These are phyloP conservation scores for Aureobasidium melanogenum DNA, from an alignment of 2,329 filamentous ascomycete genomes.

Conservation along the genomic window DNA sequence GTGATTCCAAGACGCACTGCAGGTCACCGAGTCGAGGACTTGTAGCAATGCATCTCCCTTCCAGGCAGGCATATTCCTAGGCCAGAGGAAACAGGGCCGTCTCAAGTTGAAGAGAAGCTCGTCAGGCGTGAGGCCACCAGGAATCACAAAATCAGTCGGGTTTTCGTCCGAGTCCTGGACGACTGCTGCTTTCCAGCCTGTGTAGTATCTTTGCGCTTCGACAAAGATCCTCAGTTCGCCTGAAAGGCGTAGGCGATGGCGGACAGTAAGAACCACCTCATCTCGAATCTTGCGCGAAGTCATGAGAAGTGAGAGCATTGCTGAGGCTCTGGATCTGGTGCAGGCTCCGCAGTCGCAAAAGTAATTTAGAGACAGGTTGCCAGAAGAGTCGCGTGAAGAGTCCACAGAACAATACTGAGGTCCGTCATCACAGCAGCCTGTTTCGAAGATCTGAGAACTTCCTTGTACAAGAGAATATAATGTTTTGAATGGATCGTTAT, in stretches of 20 bases:
- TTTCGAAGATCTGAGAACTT: background rate
- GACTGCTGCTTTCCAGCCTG: background rate
- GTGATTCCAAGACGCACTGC: background rate
- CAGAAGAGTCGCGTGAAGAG: background rate
- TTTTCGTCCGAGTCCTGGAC: background rate
- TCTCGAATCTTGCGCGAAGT: background rate
- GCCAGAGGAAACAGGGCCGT: background rate
- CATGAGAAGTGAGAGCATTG: background rate
- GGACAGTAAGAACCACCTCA: background rate
- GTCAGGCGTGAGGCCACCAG: background rate
- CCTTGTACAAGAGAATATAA: too few species aligned
- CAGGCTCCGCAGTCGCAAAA: background rate
- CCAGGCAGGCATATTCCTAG: background rate
- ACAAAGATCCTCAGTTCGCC: background rate
- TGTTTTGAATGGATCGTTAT: too few species aligned
- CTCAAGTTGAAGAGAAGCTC: background rate
- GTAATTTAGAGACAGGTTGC: background rate
- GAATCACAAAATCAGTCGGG: background rate
- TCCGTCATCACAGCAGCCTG: background rate
- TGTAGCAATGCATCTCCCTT: background rate
- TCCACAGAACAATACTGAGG: background rate
- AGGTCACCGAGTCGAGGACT: background rate
- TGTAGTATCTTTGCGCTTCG: background rate
- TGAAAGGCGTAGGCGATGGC: background rate
- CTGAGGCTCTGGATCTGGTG: background rate